Conservation (phyloP, 371 early-diverging fungal genomes). For the Chytridium lagenaria region DNA sequence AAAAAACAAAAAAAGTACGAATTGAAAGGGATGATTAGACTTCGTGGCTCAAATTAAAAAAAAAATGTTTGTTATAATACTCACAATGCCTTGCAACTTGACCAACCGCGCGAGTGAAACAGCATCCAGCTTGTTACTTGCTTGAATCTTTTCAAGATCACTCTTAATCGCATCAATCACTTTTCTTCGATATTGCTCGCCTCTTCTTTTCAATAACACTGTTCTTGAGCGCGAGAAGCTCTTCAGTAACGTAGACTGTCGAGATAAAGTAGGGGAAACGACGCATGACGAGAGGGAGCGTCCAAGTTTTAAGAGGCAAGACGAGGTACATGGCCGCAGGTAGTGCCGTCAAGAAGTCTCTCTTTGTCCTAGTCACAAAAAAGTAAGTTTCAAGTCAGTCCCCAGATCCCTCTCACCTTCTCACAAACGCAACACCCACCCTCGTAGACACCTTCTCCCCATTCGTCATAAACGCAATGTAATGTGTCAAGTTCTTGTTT, state of each 20-base stretch:
- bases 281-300: neutral
- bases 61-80: no score
- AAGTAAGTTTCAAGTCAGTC: neutral
- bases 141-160: neutral
- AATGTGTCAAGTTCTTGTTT: neutral
- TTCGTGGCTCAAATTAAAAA: no score
- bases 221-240: neutral
- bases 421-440: neutral
- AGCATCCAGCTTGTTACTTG: neutral
- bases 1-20: neutral
- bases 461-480: slow-evolving; percentile 4
- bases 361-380: neutral
- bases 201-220: neutral
- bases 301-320: neutral
- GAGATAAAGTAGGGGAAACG: slow-evolving; percentile 10
- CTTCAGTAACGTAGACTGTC: neutral
- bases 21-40: neutral
- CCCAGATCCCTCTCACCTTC: neutral
- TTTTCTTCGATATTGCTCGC: neutral
- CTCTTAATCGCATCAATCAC: no score
- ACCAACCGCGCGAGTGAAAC: neutral
- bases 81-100: neutral
- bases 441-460: neutral
- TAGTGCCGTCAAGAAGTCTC: neutral
- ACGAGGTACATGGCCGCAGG: neutral